Evolutionary conservation across 2,329 filamentous ascomycete genomes (phyloP), one percentile per base, ranked within the genome.

Genomic region (Aspergillus sp.): DNA sequence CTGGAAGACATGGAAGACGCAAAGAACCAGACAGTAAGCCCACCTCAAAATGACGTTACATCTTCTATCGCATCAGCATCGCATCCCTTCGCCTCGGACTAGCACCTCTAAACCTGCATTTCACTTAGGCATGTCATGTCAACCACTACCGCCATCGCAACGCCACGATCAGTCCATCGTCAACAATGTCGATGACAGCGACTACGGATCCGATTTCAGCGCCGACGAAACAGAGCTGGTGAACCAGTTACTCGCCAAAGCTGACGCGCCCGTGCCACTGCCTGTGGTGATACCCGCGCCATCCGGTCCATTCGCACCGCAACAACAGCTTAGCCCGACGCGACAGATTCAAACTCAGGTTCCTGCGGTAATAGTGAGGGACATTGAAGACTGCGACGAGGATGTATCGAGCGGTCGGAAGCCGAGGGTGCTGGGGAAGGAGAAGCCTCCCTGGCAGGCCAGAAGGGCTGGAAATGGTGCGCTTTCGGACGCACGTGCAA

Each of bases 121-220:
- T 23, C n/a, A 49, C 43, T 38, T 69, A 74, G 73, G 70, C 69
- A 75, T 76, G 72, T 71, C 71, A 72, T 74, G 71, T 70, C 63
- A 63, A 67, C 62, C 59, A 30, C 54, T 63, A 60, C 28, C 54
- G 25, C 58, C 30, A 61, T 13, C 47, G 34, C 34, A 59, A 57
- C 54, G 58, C 54, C 59, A 61, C 57, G 72, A 78, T 11, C 57
- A 62, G 17, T 4, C 17, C 38, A 15, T 19, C 30, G 30, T 59
- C 34, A 59, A 67, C 30, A 64, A 72, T 30, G 63, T 43, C 28
- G 41, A 59, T 48, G 51, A 67, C 51, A 87, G 84, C 73, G 86
- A 89, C 66, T 89, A 89, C 81, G 87, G 86, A 63, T 87, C 85
- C 5, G 87, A 90, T 63, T 82, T 89, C 66, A 82, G 84, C 7